Evolutionary conservation across 1,284 basidiomycete species (phyloP).

Genomic region (Pholiota adiposa): DNA sequence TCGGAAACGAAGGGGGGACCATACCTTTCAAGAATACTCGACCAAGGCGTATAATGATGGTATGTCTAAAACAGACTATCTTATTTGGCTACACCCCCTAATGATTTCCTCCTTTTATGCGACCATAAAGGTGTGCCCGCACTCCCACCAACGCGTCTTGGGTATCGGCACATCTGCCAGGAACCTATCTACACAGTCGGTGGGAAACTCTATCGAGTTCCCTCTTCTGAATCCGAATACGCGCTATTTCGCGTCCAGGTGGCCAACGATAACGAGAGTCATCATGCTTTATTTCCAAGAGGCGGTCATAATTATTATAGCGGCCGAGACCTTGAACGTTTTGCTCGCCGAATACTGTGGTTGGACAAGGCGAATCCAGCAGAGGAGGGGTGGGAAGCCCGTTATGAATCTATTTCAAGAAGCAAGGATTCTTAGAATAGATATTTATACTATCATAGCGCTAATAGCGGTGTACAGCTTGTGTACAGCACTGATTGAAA

Average conservation of each 20-base stretch:
- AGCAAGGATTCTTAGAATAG: slow-evolving; percentile 2
- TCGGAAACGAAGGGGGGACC: slow-evolving; percentile 38
- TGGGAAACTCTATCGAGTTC: slow-evolving; percentile 49
- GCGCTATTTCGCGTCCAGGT: slow-evolving; percentile 43
- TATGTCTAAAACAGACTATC: slow-evolving; percentile 25
- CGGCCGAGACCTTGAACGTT: slow-evolving; percentile 51
- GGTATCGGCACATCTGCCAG: slow-evolving; percentile 54
- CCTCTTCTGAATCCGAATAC: slow-evolving; percentile 47
- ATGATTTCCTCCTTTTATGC: slow-evolving; percentile 2
- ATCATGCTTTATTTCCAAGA: slow-evolving; percentile 36
- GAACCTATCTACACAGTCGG: slow-evolving; percentile 51
- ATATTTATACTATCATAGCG: slow-evolving; percentile 1
- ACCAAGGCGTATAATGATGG: slow-evolving; percentile 62
- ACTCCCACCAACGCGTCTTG: slow-evolving; percentile 50
- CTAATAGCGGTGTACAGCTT: not conserved
- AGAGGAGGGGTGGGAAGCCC: slow-evolving; percentile 34
- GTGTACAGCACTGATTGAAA: not conserved
- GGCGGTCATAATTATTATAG: slow-evolving; percentile 68
- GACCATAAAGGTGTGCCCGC: slow-evolving; percentile 49
- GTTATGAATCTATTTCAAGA: slow-evolving; percentile 25
- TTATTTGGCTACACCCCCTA: not conserved
- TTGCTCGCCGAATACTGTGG: slow-evolving; percentile 46
- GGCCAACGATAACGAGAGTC: slow-evolving; percentile 22
- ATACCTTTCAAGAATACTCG: slow-evolving; percentile 47
- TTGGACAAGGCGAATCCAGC: slow-evolving; percentile 39